Evolutionary conservation across 768 basidiomycete genomes (phyloP).

Genomic region (Mrakia blollopis): DNA sequence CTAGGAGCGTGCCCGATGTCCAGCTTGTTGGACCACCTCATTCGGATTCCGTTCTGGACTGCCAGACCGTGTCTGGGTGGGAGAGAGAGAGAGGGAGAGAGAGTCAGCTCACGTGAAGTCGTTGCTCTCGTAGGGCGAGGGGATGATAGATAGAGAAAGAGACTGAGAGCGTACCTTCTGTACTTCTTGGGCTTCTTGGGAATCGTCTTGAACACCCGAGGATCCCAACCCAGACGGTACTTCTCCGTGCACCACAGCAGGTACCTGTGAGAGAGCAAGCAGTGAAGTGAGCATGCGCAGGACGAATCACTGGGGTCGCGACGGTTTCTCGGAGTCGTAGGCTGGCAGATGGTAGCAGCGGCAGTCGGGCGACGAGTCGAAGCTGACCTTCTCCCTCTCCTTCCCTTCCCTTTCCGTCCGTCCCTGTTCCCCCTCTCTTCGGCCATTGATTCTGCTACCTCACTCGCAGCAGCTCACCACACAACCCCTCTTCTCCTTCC

Average conservation of each 20-base stretch:
- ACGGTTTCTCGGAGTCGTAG: too few relatives aligned
- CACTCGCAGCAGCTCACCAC: too few relatives aligned
- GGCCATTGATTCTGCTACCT: too few relatives aligned
- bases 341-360: too few relatives aligned
- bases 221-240: constrained; percentile 56
- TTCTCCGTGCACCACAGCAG: constrained; percentile 82
- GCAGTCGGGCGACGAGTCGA: too few relatives aligned
- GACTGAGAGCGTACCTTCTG: constrained; percentile 58
- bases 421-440: too few relatives aligned
- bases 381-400: too few relatives aligned
- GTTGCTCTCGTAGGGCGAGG: background rate
- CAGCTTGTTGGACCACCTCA: constrained; percentile 26
- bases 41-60: constrained; percentile 29
- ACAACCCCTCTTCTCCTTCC: too few relatives aligned
- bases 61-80: constrained; percentile 17
- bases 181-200: constrained; percentile 67
- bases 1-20: constrained; percentile 21
- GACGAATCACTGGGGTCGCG: too few relatives aligned
- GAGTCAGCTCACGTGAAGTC: background rate
- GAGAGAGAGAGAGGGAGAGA: background rate
- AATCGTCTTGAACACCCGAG: constrained; percentile 62
- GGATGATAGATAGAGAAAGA: background rate
- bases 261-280: constrained; percentile 52
- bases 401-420: too few relatives aligned
- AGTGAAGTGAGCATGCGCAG: too few relatives aligned